Conservation (phyloP, 2,329 filamentous ascomycete genomes). For the Botryotinia calthae region DNA sequence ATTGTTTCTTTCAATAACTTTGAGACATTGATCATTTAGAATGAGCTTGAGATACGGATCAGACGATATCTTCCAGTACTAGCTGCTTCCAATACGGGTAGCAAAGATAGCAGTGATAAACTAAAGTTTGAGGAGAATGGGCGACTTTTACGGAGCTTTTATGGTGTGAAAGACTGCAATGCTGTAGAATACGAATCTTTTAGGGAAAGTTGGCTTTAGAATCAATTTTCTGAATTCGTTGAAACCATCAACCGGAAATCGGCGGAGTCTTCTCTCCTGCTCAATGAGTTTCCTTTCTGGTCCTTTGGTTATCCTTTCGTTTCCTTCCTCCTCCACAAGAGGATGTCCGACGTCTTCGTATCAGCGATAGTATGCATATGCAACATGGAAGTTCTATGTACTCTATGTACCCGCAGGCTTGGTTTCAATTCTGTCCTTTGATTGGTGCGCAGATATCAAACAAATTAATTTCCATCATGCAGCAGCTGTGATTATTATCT, state of each 20-base stretch:
- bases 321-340: not conserved
- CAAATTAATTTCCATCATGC: not conserved
- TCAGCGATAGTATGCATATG: slow-evolving; percentile 9
- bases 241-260: not conserved
- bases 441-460: slow-evolving; percentile 13
- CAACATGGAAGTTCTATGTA: slow-evolving; percentile 2
- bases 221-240: not conserved
- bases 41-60: not conserved
- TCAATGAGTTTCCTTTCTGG: not conserved
- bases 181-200: not conserved
- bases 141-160: not conserved
- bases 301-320: not conserved
- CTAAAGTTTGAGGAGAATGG: not conserved
- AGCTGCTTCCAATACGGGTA: not conserved
- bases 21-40: not conserved
- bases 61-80: not conserved
- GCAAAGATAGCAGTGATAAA: not conserved
- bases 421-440: not conserved
- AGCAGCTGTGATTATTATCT: not conserved
- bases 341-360: not conserved
- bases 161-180: not conserved
- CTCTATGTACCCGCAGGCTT: not conserved
- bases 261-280: not conserved
- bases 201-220: not conserved
- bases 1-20: not conserved